Base-by-base conservation (phyloP, 768 basidiomycete genomes). In the Chiua virens region DNA sequence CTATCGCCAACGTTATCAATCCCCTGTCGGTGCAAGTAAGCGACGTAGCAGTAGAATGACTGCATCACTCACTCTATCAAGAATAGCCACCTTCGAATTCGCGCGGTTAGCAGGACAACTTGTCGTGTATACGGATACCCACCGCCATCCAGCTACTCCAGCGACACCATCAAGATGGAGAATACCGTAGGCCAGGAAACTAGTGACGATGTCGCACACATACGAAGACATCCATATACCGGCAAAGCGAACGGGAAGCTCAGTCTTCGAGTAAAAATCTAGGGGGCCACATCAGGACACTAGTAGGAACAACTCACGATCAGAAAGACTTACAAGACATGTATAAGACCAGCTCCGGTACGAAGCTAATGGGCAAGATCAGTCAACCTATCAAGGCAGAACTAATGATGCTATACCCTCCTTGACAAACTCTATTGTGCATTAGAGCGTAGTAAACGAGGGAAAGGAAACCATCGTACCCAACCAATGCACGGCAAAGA, bases 141-240 rank as follows among this genome's bases (percentile, higher is more conserved):
- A 55, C 58, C 47, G 43, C 53, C 58, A 59, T 54, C 58, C 58
- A 41, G 57, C 43, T 17, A 37, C 36, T 13, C 57, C 57, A 1
- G 23, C 8, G 20, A 59, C 34, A 32, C 44, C 53, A 8, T 47
- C n/a, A 4, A 59, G 53, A 20, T 45, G 51, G 9, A 86, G 68
- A 17, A 87, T 80, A 5, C 84, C 85, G 0, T 81, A 81, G 0
- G 83, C 87, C 8, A 87, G 61, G 64, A 90, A 87, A 2, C 81
- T 79, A 45, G 79, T 75, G 18, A 82, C 54, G 45, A 88, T 81
- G 39, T 77, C 65, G 4, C 79, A 72, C 1, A 77, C 48, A 47
- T 85, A 81, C 62, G 79, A 78, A 5, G 81, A 80, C 25, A 79
- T 72, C 85, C 84, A 89, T 72, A 87, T 86, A 56, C 76, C 81